These are phyloP conservation scores for Phytopythium montanum DNA, from an alignment of 352 stramenopile species.

Conservation along the genomic window DNA sequence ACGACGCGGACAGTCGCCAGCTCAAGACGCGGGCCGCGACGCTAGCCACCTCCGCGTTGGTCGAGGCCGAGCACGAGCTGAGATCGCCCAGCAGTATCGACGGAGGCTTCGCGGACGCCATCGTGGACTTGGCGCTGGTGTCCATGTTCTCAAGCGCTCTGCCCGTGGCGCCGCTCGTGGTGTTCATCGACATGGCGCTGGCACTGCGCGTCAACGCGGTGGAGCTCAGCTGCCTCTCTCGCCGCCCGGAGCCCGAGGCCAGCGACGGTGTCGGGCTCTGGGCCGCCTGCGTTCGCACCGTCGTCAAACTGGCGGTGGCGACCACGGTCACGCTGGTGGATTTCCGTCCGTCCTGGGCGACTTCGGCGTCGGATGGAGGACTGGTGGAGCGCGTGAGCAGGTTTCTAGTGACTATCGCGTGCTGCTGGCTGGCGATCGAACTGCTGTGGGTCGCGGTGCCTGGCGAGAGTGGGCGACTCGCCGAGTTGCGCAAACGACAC, in stretches of 20 bases:
- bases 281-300: conserved; percentile 25
- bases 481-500: conserved; percentile 29
- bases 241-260: conserved; percentile 32
- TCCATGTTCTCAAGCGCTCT: conserved; percentile 40
- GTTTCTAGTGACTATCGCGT: conserved; percentile 27
- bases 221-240: conserved; percentile 34
- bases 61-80: conserved; percentile 13
- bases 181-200: conserved; percentile 32
- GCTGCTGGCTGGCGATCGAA: conserved; percentile 28
- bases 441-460: conserved; percentile 36
- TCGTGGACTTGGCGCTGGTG: conserved; percentile 42
- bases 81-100: conserved; percentile 22
- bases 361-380: conserved; percentile 5
- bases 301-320: conserved; percentile 27
- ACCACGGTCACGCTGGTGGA: conserved; percentile 19
- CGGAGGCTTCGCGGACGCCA: conserved; percentile 37
- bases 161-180: conserved; percentile 36
- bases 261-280: conserved; percentile 21
- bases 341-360: neutral
- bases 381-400: conserved; percentile 30
- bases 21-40: neutral
- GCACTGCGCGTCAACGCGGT: conserved; percentile 41
- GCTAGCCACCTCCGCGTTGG: neutral
- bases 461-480: conserved; percentile 12
- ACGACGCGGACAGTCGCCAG: neutral